Percentiles rank a stretch among this genome's conserved stretches.
Conservation (phyloP, 345 rosid species). For the Boechera divaricarpa region DNA sequence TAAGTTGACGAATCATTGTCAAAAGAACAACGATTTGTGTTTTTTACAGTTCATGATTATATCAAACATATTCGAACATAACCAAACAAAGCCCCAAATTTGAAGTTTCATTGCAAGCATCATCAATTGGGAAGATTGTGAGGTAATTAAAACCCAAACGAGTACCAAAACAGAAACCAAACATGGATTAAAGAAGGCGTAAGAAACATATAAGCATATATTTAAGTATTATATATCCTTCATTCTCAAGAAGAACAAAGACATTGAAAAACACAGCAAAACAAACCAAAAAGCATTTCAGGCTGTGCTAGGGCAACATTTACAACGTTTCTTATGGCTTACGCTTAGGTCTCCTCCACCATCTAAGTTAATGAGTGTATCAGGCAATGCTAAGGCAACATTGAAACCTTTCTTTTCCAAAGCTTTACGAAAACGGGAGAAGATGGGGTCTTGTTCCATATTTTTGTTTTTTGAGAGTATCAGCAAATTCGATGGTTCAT, state of each 20-base stretch:
- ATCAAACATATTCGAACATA: neutral
- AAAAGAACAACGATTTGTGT: neutral
- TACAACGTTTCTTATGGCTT: no score
- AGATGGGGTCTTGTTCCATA: no score
- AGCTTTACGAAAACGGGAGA: no score
- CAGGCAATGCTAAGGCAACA: no score
- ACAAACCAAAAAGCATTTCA: neutral
- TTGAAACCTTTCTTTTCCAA: no score
- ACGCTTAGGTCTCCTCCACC: no score
- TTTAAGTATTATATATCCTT: neutral
- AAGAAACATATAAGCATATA: no score
- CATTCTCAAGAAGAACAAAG: neutral
- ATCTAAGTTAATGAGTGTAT: no score
- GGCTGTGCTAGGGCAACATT: no score
- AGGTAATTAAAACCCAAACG: no score
- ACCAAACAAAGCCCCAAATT: neutral
- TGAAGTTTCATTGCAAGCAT: neutral
- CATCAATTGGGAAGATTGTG: neutral
- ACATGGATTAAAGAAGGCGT: neutral
- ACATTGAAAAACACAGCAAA: neutral
- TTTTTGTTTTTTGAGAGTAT: no score
- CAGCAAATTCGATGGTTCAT: no score
- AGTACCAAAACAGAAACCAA: neutral
- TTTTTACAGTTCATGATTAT: neutral
- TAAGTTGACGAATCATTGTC: neutral